phyloP scores from a whole-genome alignment of 208 protist genomes.

The Leishmania tropica region DNA sequence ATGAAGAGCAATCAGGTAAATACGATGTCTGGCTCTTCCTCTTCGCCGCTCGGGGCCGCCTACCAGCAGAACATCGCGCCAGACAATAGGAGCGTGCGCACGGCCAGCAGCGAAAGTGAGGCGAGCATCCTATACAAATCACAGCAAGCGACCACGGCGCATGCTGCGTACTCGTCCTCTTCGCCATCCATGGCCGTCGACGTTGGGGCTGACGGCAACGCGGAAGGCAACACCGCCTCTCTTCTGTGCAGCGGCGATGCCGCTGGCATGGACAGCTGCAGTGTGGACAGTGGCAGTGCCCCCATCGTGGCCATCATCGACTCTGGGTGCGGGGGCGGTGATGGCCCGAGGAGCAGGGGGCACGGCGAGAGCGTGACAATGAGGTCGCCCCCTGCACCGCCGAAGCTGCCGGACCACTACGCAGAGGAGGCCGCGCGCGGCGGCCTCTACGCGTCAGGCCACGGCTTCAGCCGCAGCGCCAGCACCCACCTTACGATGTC shows the following conservation, averaged over 20 bases:
- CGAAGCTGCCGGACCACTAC: background rate
- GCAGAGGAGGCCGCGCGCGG: background rate
- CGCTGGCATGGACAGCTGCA: background rate
- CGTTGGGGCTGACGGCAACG: background rate
- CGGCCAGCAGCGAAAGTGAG: slow-evolving; percentile 2
- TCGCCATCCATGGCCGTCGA: background rate
- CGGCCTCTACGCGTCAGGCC: background rate
- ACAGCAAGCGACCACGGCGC: slow-evolving; percentile 13
- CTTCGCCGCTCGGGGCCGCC: background rate
- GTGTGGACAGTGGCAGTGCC: slow-evolving; percentile 7
- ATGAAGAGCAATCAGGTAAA: background rate
- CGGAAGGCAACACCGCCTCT: slow-evolving; percentile 3
- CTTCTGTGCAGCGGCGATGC: background rate
- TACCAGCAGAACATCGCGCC: background rate
- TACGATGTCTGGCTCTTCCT: background rate
- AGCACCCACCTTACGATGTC: slow-evolving; percentile 6
- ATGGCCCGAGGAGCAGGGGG: slow-evolving; percentile 1
- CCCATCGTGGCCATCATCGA: slow-evolving; percentile 10
- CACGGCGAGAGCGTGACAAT: background rate
- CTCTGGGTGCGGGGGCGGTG: background rate
- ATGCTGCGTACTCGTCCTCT: slow-evolving; percentile 2
- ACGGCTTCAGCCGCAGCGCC: slow-evolving; percentile 1
- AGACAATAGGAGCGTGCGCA: background rate
- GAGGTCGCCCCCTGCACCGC: background rate
- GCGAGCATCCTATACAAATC: slow-evolving; percentile 12